Evolutionary conservation across 164 flowering plant genomes (phyloP).

Genomic region (Saururus chinensis): DNA sequence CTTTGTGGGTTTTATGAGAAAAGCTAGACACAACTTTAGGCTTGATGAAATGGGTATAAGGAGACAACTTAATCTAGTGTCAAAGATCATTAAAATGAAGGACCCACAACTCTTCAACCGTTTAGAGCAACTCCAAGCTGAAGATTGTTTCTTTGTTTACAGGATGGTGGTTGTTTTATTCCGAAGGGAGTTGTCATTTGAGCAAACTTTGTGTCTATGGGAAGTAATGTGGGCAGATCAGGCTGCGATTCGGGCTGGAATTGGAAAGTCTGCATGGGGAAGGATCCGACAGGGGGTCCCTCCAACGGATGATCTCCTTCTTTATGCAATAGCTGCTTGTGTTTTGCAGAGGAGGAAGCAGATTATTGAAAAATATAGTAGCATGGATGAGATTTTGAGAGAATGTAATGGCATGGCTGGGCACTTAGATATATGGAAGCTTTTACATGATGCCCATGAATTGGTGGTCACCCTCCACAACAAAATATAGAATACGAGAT

Average conservation of each 20-base stretch:
- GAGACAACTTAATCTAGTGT: slow-evolving; percentile 68
- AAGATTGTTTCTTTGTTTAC: slow-evolving; percentile 91
- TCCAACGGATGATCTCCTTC: slow-evolving; percentile 81
- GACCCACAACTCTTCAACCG: slow-evolving; percentile 85
- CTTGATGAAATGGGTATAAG: slow-evolving; percentile 86
- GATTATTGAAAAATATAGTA: slow-evolving; percentile 72
- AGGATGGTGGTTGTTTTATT: slow-evolving; percentile 95
- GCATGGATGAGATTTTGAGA: slow-evolving; percentile 89
- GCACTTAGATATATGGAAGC: slow-evolving; percentile 90
- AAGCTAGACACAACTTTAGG: slow-evolving; percentile 87
- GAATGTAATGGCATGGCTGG: slow-evolving; percentile 95
- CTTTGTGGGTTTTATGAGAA: slow-evolving; percentile 88
- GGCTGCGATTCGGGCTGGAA: slow-evolving; percentile 80
- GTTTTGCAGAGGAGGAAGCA: slow-evolving; percentile 80
- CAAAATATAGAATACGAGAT: slow-evolving; percentile 36
- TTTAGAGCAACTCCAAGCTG: slow-evolving; percentile 78
- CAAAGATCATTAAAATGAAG: slow-evolving; percentile 75
- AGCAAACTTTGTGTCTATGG: slow-evolving; percentile 89
- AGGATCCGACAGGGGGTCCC: slow-evolving; percentile 77
- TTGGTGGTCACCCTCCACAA: slow-evolving; percentile 75
- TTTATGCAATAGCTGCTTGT: slow-evolving; percentile 89
- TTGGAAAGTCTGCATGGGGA: slow-evolving; percentile 80
- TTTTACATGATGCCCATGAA: slow-evolving; percentile 81
- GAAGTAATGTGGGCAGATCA: slow-evolving; percentile 99
- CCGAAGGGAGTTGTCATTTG: slow-evolving; percentile 73